phyloP scores from a whole-genome alignment of 177 flowering plant species.

The Vitis hybrid region DNA sequence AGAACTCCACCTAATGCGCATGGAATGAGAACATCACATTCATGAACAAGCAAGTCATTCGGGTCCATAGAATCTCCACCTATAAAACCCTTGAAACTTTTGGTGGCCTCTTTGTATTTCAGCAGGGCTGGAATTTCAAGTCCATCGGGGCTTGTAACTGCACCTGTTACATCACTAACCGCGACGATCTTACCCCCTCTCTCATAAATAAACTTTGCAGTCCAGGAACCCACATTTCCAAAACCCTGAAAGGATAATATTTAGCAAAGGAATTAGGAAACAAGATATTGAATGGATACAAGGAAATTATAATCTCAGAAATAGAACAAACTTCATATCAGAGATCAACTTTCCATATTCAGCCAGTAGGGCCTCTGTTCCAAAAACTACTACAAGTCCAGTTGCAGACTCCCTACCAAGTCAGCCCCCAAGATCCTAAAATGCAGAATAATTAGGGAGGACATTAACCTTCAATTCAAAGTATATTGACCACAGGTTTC shows the following conservation, averaged over 20 bases:
- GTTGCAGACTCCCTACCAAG: constrained; percentile 81
- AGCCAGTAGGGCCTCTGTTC: constrained; percentile 72
- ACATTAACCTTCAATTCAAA: too few species aligned
- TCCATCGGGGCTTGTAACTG: constrained; percentile 55
- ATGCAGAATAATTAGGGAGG: not conserved
- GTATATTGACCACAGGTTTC: not conserved
- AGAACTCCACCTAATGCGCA: constrained; percentile 84
- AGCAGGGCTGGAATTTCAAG: constrained; percentile 54
- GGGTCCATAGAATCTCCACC: constrained; percentile 64
- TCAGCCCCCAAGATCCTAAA: constrained; percentile 79
- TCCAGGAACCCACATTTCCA: constrained; percentile 91
- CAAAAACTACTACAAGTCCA: constrained; percentile 67
- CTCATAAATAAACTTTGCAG: constrained; percentile 66
- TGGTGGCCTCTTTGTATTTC: constrained; percentile 48
- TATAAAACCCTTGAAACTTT: constrained; percentile 42
- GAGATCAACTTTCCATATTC: constrained; percentile 64
- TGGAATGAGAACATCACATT: constrained; percentile 84
- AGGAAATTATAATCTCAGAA: not conserved
- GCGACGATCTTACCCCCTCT: constrained; percentile 68
- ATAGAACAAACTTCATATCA: constrained; percentile 55
- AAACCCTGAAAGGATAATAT: constrained; percentile 46
- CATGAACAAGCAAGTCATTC: constrained; percentile 60
- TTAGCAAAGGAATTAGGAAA: not conserved
- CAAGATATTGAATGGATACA: not conserved
- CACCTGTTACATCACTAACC: constrained; percentile 35